Evolutionary conservation across 2,329 filamentous ascomycete genomes (phyloP).

Genomic region (Phaeosphaeria sp.): DNA sequence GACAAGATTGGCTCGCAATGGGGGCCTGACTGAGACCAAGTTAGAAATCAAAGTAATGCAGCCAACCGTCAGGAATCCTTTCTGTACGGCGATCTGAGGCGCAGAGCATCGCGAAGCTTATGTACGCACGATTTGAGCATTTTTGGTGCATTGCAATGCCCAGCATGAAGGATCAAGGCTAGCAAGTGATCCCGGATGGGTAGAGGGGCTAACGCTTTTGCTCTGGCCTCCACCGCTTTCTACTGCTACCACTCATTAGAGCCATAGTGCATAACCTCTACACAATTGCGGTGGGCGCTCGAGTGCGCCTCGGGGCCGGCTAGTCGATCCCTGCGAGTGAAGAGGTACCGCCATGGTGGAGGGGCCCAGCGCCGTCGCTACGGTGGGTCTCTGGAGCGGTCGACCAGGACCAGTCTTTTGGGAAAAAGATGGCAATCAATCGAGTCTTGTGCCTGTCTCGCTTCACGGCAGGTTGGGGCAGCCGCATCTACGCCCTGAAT

Average conservation of each 20-base stretch:
- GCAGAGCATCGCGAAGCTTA: slow-evolving; percentile 34
- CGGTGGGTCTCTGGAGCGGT: slow-evolving; percentile 32
- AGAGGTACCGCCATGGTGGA: slow-evolving; percentile 38
- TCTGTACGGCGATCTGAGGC: slow-evolving; percentile 33
- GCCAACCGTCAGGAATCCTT: slow-evolving; percentile 17
- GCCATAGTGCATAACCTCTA: slow-evolving; percentile 41
- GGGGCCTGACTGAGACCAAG: slow-evolving; percentile 36
- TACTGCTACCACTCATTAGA: slow-evolving; percentile 31
- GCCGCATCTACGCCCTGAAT: not conserved
- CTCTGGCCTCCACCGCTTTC: slow-evolving; percentile 33
- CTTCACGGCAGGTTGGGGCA: not conserved
- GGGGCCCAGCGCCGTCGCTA: slow-evolving; percentile 35
- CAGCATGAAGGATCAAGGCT: slow-evolving; percentile 23
- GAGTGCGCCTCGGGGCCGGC: slow-evolving; percentile 43
- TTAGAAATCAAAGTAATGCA: slow-evolving; percentile 28
- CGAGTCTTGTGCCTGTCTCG: slow-evolving; percentile 12
- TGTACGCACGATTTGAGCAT: slow-evolving; percentile 30
- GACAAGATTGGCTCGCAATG: slow-evolving; percentile 35
- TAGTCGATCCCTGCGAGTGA: slow-evolving; percentile 33
- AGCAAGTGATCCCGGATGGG: slow-evolving; percentile 25
- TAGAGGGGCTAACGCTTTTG: slow-evolving; percentile 31
- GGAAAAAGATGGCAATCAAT: slow-evolving; percentile 27
- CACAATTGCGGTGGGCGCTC: slow-evolving; percentile 42
- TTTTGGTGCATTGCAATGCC: slow-evolving; percentile 26
- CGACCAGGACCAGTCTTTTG: slow-evolving; percentile 29